These are phyloP conservation scores for Blastobotrys ciferrii DNA, from an alignment of 1,139 yeast species.

Conservation along the genomic window DNA sequence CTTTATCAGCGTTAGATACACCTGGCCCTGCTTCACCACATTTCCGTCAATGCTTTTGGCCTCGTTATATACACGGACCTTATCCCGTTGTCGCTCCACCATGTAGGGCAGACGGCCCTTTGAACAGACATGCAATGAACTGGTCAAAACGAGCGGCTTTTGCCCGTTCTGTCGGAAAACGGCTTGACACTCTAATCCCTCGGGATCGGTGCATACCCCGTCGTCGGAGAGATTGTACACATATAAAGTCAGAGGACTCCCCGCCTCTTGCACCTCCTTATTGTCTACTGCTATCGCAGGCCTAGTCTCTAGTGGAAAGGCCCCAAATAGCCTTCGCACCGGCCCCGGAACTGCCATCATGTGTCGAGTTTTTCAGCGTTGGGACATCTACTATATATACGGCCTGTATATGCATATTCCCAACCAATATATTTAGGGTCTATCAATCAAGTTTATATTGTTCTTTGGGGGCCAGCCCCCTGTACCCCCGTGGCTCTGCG, in stretches of 20 bases:
- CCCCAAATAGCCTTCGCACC: conserved; percentile 46
- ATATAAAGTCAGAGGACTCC: conserved; percentile 21
- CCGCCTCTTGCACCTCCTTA: conserved; percentile 8
- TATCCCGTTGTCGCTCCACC: conserved; percentile 12
- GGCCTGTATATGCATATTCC: too few species aligned
- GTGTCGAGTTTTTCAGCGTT: neutral
- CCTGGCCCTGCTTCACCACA: conserved; percentile 9
- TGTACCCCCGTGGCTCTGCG: too few species aligned
- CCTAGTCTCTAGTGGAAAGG: conserved; percentile 47
- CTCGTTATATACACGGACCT: conserved; percentile 13
- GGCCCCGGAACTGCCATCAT: conserved; percentile 43
- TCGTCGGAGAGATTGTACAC: conserved; percentile 28
- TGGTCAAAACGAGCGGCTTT: conserved; percentile 18
- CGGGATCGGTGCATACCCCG: conserved; percentile 31
- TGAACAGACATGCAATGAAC: conserved; percentile 20
- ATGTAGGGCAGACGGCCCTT: conserved; percentile 26
- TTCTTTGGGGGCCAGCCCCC: too few species aligned
- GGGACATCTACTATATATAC: too few species aligned
- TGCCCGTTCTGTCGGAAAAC: neutral
- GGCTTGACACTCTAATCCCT: conserved; percentile 29
- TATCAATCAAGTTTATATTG: too few species aligned
- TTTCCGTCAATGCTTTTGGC: conserved; percentile 10
- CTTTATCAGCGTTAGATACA: conserved; percentile 29
- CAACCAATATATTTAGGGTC: too few species aligned
- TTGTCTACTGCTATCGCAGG: conserved; percentile 32